These are phyloP conservation scores for Arthroderma sp. DNA, from an alignment of 2,329 filamentous ascomycete genomes.

Conservation along the genomic window DNA sequence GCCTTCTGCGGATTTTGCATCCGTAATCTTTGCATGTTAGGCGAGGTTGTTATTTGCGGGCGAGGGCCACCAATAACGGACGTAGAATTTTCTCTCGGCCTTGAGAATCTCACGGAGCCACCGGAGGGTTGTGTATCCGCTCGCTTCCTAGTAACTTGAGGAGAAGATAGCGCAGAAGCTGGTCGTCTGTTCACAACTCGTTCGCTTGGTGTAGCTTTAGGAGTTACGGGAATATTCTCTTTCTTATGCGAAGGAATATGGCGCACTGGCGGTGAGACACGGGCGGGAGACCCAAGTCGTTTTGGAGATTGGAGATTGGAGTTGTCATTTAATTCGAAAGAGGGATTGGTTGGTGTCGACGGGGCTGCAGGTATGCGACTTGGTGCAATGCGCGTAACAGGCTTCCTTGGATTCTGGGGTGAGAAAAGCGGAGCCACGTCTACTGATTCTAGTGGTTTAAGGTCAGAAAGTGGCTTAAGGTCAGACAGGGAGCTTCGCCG, in stretches of 20 bases:
- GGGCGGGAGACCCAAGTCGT: constrained; percentile 13
- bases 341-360: constrained; percentile 3
- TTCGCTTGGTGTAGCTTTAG: constrained; percentile 21
- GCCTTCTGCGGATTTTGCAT: constrained; percentile 51
- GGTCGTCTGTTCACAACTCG: constrained; percentile 20
- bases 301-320: constrained; percentile 7
- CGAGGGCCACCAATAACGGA: constrained; percentile 13
- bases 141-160: constrained; percentile 29
- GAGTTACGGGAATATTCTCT: constrained; percentile 28
- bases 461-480: constrained; percentile 62
- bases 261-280: constrained; percentile 16
- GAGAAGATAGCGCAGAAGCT: constrained; percentile 19
- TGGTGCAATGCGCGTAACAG: constrained; percentile 20
- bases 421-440: constrained; percentile 32
- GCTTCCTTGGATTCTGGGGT: constrained; percentile 23
- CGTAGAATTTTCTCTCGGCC: neutral
- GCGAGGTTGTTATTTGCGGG: constrained; percentile 50
- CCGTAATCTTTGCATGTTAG: constrained; percentile 56
- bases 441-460: constrained; percentile 54
- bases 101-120: neutral
- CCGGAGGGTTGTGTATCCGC: constrained; percentile 21
- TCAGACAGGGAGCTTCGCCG: constrained; percentile 86
- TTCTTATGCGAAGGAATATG: constrained; percentile 15
- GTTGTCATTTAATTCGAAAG: neutral
- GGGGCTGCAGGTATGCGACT: constrained; percentile 6